Evolutionary conservation across 106 monocot genomes (phyloP).

Genomic region (Narthecium ossifragum): DNA sequence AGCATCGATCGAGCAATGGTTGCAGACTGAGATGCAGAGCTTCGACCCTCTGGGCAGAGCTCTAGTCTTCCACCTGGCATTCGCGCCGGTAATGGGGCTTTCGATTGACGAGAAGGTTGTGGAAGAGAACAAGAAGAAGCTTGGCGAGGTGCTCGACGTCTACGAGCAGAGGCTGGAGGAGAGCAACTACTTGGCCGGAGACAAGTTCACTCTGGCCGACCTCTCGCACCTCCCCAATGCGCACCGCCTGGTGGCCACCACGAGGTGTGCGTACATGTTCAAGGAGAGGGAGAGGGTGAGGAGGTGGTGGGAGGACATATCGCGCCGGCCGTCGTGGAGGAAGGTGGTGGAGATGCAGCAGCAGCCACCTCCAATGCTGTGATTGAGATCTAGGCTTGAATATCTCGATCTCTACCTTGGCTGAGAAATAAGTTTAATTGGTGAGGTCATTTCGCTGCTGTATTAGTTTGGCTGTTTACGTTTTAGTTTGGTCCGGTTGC

Average conservation of each 20-base stretch:
- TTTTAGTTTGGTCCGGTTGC: no score
- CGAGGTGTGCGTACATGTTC: constrained; percentile 2
- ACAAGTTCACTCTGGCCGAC: constrained; percentile 36
- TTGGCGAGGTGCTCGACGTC: constrained; percentile 18
- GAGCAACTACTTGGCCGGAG: constrained; percentile 17
- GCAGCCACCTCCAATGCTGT: constrained; percentile 2
- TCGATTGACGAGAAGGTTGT: constrained; percentile 7
- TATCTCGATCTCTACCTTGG: no score
- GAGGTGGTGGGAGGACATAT: constrained; percentile 18
- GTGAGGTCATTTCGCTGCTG: no score
- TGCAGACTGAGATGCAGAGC: constrained; percentile 25
- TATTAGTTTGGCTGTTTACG: no score
- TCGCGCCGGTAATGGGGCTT: constrained; percentile 2
- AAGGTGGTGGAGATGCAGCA: constrained; percentile 25
- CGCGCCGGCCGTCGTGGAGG: constrained; percentile 11
- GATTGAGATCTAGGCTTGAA: no score
- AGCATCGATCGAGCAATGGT: constrained; percentile 32
- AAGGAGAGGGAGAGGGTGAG: constrained; percentile 16
- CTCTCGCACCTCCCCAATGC: constrained; percentile 33
- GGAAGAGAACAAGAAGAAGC: constrained; percentile 2
- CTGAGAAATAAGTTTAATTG: no score
- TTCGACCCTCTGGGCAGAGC: constrained; percentile 22
- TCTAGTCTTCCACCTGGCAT: constrained; percentile 22
- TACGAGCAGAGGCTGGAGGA: constrained; percentile 26
- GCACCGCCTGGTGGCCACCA: constrained; percentile 6